Evolutionary conservation across 768 basidiomycete species (phyloP), one percentile per base, ranked within the genome.

Genomic region (Phlebiopsis flavidoalba): DNA sequence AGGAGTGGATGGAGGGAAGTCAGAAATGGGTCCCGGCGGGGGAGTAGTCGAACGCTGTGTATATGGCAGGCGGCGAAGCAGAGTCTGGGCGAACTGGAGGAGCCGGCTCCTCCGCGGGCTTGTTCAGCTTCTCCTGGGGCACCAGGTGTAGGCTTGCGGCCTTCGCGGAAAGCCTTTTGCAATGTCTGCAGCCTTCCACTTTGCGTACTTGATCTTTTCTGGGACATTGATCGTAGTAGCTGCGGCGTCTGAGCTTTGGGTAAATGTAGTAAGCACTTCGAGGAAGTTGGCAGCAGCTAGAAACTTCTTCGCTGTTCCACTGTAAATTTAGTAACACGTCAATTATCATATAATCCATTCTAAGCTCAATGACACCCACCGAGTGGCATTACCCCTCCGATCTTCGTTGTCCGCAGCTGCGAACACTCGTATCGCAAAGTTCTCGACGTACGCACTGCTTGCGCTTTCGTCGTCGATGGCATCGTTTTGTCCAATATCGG

Each of bases 131-230:
- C 78, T 55, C 80, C 85, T 51, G 89, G 85, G 60, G 92, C 89
- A 1, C 93, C 96, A 1, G 95, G 83, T 1, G 78, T 75, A 10
- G 96, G 95, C 65, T 81, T 84, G 21, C 91, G 83, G 5, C 97
- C 95, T 72, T 98, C 96, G n/a, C 95, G 86, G 69, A 95, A 83
- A 1, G 96, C 95, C n/a, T 72, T 92, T 98, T 17, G 92, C 86
- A 19, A 98, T 95, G 63, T 97, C 94, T 12, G 90, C 88, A 40
- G 96, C 96, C 72, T 98, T 98, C 95, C 97, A 99, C 72, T 97
- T 93, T 4, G 95, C 84, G 74, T 98, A 99, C 59, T 85, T 87
- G 37, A 96, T 84, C 74, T 97, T 98, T 63, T 90, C 90, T 65
- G 87, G 87, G 63, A 85, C 84, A 6, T 83, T 78, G 37, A 82